Conservation (phyloP, 495 filamentous ascomycete genomes). For the Glarea lozoyensis region DNA sequence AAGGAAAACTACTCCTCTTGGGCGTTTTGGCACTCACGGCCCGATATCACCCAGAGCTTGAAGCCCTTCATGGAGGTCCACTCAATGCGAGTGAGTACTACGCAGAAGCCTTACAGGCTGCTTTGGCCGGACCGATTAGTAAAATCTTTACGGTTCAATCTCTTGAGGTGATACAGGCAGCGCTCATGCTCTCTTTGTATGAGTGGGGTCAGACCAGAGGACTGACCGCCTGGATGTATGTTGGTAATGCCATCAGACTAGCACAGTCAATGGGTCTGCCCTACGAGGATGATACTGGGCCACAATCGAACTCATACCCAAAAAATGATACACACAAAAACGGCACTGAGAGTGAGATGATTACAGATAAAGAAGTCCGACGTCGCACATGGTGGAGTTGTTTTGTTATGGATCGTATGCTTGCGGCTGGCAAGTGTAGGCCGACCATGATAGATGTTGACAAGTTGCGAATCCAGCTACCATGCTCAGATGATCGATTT, state of each 20-base stretch:
- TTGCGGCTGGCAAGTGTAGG: conserved; percentile 68
- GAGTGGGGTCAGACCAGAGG: conserved; percentile 75
- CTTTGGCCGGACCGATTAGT: conserved; percentile 46
- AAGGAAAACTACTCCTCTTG: conserved; percentile 52
- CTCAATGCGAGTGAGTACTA: conserved; percentile 68
- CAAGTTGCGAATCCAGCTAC: conserved; percentile 60
- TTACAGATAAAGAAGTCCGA: conserved; percentile 65
- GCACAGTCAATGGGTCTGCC: conserved; percentile 64
- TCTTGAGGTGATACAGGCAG: conserved; percentile 64
- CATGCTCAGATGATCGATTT: conserved; percentile 58
- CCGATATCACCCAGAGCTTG: conserved; percentile 63
- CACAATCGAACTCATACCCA: conserved; percentile 7
- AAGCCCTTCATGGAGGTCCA: conserved; percentile 58
- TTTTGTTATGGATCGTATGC: conserved; percentile 71
- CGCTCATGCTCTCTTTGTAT: conserved; percentile 75
- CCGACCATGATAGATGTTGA: conserved; percentile 59
- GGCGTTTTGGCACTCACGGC: conserved; percentile 74
- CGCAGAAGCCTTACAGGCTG: conserved; percentile 64
- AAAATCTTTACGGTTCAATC: conserved; percentile 43
- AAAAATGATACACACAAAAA: conserved; percentile 7
- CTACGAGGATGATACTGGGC: conserved; percentile 43
- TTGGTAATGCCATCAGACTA: conserved; percentile 67
- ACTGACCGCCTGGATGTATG: conserved; percentile 66
- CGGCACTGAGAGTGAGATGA: conserved; percentile 22
- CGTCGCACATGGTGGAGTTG: conserved; percentile 82